These are phyloP conservation scores for Myxozyma mucilagina DNA, from an alignment of 805 yeast genomes.

Conservation along the genomic window DNA sequence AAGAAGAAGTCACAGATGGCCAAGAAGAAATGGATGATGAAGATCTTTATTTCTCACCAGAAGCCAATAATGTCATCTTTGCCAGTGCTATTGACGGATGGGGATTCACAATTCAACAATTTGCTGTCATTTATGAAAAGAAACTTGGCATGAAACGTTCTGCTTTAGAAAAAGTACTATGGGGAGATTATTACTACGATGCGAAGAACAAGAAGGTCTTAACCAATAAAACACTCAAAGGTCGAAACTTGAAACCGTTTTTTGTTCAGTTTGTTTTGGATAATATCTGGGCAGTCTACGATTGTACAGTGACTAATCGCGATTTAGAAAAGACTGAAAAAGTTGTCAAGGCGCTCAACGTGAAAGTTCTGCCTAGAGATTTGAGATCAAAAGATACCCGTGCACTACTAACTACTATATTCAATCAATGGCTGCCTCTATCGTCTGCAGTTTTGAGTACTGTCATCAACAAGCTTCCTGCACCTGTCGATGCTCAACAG, in stretches of 20 bases:
- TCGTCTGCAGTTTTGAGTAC: conserved; percentile 81
- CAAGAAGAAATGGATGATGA: conserved; percentile 76
- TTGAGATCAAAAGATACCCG: conserved; percentile 75
- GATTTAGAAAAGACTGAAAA: conserved; percentile 72
- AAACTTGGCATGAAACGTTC: conserved; percentile 82
- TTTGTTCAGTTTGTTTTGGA: conserved; percentile 87
- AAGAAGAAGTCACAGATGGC: conserved; percentile 50
- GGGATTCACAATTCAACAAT: conserved; percentile 91
- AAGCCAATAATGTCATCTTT: conserved; percentile 83
- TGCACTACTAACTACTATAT: conserved; percentile 59
- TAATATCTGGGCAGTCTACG: conserved; percentile 89
- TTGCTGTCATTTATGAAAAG: conserved; percentile 80
- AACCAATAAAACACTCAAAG: conserved; percentile 59
- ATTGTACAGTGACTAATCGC: conserved; percentile 61
- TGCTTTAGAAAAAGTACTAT: conserved; percentile 77
- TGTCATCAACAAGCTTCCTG: conserved; percentile 81
- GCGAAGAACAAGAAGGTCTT: conserved; percentile 85
- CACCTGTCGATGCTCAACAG: conserved; percentile 75
- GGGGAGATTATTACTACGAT: conserved; percentile 94
- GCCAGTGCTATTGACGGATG: conserved; percentile 94
- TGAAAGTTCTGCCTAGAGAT: conserved; percentile 73
- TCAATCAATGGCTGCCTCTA: conserved; percentile 94
- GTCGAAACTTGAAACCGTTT: conserved; percentile 67
- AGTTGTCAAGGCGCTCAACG: conserved; percentile 67
- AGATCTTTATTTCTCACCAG: conserved; percentile 84